Conservation (phyloP, 2,329 filamentous ascomycete genomes). For the Paraphaeosphaeria sporulosa region DNA sequence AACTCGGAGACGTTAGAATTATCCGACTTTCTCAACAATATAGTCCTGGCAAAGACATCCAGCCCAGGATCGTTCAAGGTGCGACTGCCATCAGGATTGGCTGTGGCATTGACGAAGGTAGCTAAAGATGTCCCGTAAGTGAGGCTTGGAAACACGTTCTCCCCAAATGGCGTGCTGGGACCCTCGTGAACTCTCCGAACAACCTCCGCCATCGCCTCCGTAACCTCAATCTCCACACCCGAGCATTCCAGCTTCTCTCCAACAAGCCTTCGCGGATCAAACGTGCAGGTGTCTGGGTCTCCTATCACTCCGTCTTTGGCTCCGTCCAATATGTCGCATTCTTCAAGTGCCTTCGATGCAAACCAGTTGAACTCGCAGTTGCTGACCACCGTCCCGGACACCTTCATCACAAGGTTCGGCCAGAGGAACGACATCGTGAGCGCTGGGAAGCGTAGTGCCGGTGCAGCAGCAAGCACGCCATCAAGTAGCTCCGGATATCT, state of each 20-base stretch:
- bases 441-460: conserved; percentile 29
- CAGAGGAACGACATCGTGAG: conserved; percentile 22
- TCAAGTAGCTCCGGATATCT: conserved; percentile 40
- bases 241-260: conserved; percentile 10
- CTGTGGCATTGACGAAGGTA: background rate
- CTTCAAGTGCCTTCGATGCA: conserved; percentile 22
- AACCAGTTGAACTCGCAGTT: conserved; percentile 37
- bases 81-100: conserved; percentile 2
- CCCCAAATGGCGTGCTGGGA: background rate
- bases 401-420: conserved; percentile 33
- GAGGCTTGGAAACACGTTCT: background rate
- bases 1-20: conserved; percentile 14
- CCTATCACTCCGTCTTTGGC: conserved; percentile 30
- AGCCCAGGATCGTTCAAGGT: conserved; percentile 13
- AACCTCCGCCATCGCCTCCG: background rate
- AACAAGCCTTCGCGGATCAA: conserved; percentile 25
- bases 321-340: conserved; percentile 38
- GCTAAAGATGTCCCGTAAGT: conserved; percentile 1
- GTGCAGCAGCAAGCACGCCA: conserved; percentile 40
- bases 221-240: conserved; percentile 10
- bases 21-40: conserved; percentile 6
- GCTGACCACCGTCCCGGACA: conserved; percentile 17
- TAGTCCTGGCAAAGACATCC: background rate
- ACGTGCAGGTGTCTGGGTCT: conserved; percentile 31
- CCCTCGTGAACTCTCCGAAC: background rate